Percentiles rank a stretch among this genome's conserved stretches.
These are phyloP conservation scores for Saccharomycopsis guyanensis DNA, from an alignment of 805 yeast genomes.

Conservation along the genomic window DNA sequence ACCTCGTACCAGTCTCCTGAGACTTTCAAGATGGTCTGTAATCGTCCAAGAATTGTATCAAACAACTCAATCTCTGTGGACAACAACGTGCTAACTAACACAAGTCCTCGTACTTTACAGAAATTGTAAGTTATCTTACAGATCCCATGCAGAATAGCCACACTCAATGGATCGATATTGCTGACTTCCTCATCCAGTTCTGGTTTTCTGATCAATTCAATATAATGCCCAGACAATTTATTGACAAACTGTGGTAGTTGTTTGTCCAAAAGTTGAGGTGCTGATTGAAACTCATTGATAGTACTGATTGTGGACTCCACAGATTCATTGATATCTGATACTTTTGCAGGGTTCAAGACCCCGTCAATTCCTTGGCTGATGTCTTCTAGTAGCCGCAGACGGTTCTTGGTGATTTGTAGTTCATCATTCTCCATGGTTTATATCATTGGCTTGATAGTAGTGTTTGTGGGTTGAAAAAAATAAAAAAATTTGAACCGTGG, in stretches of 20 bases:
- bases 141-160: too few relatives aligned
- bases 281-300: conserved; percentile 45
- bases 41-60: conserved; percentile 28
- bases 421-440: conserved; percentile 29
- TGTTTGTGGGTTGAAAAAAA: too few relatives aligned
- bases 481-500: conserved; percentile 11
- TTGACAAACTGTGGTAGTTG: conserved; percentile 31
- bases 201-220: background rate
- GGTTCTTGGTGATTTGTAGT: conserved; percentile 26
- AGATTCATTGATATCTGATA: background rate
- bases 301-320: background rate
- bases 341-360: background rate
- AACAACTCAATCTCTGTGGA: conserved; percentile 51
- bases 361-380: conserved; percentile 19
- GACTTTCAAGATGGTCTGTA: conserved; percentile 21
- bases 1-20: conserved; percentile 36
- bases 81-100: conserved; percentile 50
- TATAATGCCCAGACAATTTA: conserved; percentile 27
- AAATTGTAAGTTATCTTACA: conserved; percentile 46
- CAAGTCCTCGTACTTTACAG: conserved; percentile 59
- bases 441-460: too few relatives aligned
- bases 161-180: background rate
- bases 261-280: conserved; percentile 44
- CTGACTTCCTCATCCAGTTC: too few relatives aligned
- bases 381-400: conserved; percentile 22